These are phyloP conservation scores for Exophiala sideris DNA, from an alignment of 2,329 filamentous ascomycete genomes.

Conservation along the genomic window DNA sequence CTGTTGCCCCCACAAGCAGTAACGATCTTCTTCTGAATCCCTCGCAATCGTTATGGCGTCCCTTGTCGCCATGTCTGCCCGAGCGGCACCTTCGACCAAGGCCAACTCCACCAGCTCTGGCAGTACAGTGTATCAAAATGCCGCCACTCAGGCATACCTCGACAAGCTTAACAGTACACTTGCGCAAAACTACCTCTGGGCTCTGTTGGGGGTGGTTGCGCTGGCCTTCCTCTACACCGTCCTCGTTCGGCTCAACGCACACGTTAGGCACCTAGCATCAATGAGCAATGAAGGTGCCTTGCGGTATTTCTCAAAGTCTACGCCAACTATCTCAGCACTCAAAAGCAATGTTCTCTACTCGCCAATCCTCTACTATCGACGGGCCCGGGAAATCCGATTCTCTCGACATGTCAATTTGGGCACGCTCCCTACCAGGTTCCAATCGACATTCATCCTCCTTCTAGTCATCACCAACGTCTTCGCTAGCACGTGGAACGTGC, in stretches of 20 bases:
- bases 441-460: conserved; percentile 40
- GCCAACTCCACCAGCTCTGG: conserved; percentile 8
- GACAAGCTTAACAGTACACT: conserved; percentile 52
- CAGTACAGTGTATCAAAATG: conserved; percentile 24
- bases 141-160: conserved; percentile 19
- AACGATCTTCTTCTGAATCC: background rate
- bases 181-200: conserved; percentile 59
- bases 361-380: conserved; percentile 42
- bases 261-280: conserved; percentile 70
- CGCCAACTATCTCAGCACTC: conserved; percentile 58
- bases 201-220: conserved; percentile 62
- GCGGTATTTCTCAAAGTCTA: conserved; percentile 67
- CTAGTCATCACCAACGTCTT: conserved; percentile 45
- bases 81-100: conserved; percentile 1
- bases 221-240: conserved; percentile 67
- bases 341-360: conserved; percentile 63
- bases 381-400: conserved; percentile 45
- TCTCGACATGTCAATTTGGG: conserved; percentile 45
- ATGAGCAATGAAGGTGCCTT: conserved; percentile 66
- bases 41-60: conserved; percentile 2
- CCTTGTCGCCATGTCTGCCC: background rate
- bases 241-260: conserved; percentile 57
- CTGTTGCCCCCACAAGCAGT: conserved; percentile 2
- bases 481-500: conserved; percentile 49
- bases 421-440: conserved; percentile 46